Base-by-base conservation (phyloP, 2,329 filamentous ascomycete species). In the Sporothrix pallida region DNA sequence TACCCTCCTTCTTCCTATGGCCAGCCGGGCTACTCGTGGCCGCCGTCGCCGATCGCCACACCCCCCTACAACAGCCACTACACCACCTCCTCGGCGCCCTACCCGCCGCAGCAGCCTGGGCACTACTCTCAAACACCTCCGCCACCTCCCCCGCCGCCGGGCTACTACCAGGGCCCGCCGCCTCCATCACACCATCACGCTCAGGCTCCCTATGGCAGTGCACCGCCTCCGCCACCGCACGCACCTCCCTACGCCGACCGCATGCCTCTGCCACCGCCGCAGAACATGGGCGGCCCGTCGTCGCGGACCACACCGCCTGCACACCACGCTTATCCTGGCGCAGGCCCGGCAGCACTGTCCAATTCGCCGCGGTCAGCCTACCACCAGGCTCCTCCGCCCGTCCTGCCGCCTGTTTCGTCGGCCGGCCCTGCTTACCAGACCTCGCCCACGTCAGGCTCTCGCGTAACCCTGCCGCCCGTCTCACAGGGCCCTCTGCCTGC, bases 11-110 rank as follows among this genome's bases (percentile, higher is more conserved):
- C 17, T 1, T 10, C 78, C 7, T 86, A 86, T 75, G 79, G 81
- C 15, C 82, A 85, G 72, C 81, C 81, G 60, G 82, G 82, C 52
- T 87, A 88, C 77, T 82, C 80, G 17, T 89, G 86, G 87, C 87
- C 86, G 58, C 87, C 84, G n/a, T 89, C 86, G 26, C 87, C 87
- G 6, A 83, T 85, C 6, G 84, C 85, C 6, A 89, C 87, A 26
- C 87, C 87, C 65, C 87, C 87, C 0, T 89, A 85, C 76, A 81
- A 80, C 76, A 86, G 85, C 76, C 81, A 81, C 74, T 86, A 87
- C 75, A 85, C 86, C 76, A 79, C 81, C 6, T 76, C 70, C 74
- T 78, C 78, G 74, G 81, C 79, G 10, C 37, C 76, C 12, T 81
- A 81, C 68, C 78, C 79, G 17, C 67, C 37, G 9, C 76, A 75